Base-by-base conservation (phyloP, 148 eudicot species). In the Chenopodium suecicum region DNA sequence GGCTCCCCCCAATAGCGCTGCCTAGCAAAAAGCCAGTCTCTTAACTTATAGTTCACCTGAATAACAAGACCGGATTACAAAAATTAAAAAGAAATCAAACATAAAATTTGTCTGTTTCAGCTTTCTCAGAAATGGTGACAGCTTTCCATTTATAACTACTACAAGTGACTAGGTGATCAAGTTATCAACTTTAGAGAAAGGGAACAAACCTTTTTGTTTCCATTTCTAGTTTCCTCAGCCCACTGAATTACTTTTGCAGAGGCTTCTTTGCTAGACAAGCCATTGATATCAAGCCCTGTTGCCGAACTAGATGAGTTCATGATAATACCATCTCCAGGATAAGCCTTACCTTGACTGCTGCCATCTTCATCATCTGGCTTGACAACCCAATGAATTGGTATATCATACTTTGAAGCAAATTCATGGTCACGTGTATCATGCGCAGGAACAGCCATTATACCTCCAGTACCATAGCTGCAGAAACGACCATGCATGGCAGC, bases 1-100 rank as follows among this genome's bases (percentile, higher is more conserved):
- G 99, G 99, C 86, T 96, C 99, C 80, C 99, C 99, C 99, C 99
- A 96, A 73, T 96, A 96, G 31, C 99, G 94, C 74, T 96, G 99
- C 71, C 99, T 87, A 27, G 99, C 99, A 89, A 96, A 96, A 81
- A 96, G 94, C 99, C 99, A 96, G 85, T 96, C 99, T 86, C 99
- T 88, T 86, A 96, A 84, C 87, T 94, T 96, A 85, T 82, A 96
- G 83, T 96, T 96, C 41, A 96, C 97, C 99, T 96, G 83, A 64
- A 87, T 60, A 50, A 67, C 27, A 76, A 58, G 23, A 27, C 9
- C 12, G 1, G 27, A 19, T 13, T 13, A 37, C 81, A 44, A 50
- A 25, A 11, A 11, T 48, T 41, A 41, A 41, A 41, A 5, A 48
- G 11, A 13, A 9, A 48, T 44, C 20, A 70, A 47, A 73, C 41